Conservation (phyloP, 768 basidiomycete species). For the Phaeolepiota aurea region DNA sequence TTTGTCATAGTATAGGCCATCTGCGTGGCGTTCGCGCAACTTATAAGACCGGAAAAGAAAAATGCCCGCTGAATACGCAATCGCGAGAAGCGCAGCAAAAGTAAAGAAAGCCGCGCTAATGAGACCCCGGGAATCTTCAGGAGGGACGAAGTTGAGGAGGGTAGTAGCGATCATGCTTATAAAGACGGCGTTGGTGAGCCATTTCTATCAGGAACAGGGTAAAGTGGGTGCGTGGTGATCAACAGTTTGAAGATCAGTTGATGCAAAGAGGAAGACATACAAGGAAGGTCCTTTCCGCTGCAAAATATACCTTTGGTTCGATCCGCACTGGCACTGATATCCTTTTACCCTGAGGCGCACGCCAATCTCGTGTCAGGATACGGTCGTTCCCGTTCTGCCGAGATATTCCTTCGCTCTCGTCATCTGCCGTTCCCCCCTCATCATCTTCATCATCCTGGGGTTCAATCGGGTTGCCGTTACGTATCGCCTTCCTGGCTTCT, state of each 20-base stretch:
- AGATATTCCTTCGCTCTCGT: conserved; percentile 18
- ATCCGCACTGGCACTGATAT: conserved; percentile 93
- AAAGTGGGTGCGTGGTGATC: background rate
- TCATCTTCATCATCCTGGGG: conserved; percentile 27
- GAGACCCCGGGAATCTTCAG: conserved; percentile 68
- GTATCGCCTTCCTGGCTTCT: conserved; percentile 14
- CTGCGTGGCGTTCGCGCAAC: conserved; percentile 62
- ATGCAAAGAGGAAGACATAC: conserved; percentile 45
- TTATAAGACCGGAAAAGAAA: conserved; percentile 70
- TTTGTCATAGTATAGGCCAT: conserved; percentile 84
- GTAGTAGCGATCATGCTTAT: conserved; percentile 87
- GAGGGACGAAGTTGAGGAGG: conserved; percentile 75
- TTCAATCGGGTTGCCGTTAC: conserved; percentile 20
- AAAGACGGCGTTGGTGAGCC: conserved; percentile 82
- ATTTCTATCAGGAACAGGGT: conserved; percentile 46
- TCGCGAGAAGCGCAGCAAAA: conserved; percentile 77
- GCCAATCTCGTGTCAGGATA: conserved; percentile 58
- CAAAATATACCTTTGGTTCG: conserved; percentile 98
- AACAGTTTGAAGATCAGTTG: too few species aligned
- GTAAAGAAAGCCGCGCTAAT: conserved; percentile 89
- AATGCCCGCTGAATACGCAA: conserved; percentile 78
- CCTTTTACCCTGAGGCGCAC: conserved; percentile 77
- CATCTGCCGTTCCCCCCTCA: conserved; percentile 18
- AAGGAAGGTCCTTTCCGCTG: conserved; percentile 89
- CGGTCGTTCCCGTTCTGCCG: conserved; percentile 34